Percentiles rank a stretch among this genome's conserved stretches.
These are phyloP conservation scores for Epichloe hybrida DNA, from an alignment of 2,329 filamentous ascomycete genomes.

Conservation along the genomic window DNA sequence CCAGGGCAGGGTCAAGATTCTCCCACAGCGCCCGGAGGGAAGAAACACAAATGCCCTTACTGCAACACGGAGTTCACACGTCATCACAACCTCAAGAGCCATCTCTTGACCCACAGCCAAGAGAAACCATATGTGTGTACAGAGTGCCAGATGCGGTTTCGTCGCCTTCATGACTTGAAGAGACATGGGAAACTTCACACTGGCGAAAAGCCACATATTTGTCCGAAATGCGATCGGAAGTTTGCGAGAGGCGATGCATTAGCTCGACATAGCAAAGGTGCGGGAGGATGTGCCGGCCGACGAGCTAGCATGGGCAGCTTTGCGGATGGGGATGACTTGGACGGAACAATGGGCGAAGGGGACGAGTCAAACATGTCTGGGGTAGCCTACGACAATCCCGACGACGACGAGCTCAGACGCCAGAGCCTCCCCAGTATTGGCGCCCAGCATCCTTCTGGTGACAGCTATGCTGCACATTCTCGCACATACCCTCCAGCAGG, in stretches of 20 bases:
- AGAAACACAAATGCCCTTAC: constrained; percentile 94
- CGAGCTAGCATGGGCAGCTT: constrained; percentile 77
- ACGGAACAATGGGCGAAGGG: constrained; percentile 31
- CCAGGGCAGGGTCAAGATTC: constrained; percentile 28
- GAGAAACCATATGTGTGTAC: constrained; percentile 94
- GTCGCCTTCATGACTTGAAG: constrained; percentile 87
- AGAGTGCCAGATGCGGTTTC: constrained; percentile 85
- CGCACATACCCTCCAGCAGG: constrained; percentile 70
- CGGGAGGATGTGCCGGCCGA: constrained; percentile 86
- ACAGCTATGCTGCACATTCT: constrained; percentile 45
- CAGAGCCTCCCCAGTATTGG: constrained; percentile 65
- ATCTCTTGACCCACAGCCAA: constrained; percentile 92
- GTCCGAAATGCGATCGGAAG: constrained; percentile 83
- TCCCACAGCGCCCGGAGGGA: constrained; percentile 50
- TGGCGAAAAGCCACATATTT: constrained; percentile 88
- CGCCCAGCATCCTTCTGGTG: constrained; percentile 50
- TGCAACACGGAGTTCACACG: constrained; percentile 94
- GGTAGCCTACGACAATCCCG: constrained; percentile 40
- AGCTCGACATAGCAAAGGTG: constrained; percentile 88
- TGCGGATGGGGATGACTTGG: constrained; percentile 62
- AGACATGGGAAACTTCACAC: constrained; percentile 94
- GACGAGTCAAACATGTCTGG: constrained; percentile 46
- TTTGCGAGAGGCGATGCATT: constrained; percentile 93
- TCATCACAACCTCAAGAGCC: constrained; percentile 94
- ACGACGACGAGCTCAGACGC: constrained; percentile 50